Evolutionary conservation across 768 basidiomycete species (phyloP), one percentile per base, ranked within the genome.

Genomic region (Suillus variegatus): DNA sequence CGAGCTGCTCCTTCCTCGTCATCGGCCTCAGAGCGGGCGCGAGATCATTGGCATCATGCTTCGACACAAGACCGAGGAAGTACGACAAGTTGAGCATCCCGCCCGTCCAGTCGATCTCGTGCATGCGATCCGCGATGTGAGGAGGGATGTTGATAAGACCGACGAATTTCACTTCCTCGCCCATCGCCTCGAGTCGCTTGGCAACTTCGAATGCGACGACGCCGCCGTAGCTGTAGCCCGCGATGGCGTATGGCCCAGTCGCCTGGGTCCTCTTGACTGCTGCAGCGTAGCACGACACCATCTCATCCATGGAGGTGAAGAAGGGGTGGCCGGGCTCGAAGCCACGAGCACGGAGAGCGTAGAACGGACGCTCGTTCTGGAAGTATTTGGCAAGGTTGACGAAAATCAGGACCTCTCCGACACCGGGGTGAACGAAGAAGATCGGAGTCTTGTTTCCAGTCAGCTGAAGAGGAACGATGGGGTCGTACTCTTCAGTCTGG

Each of bases 401-500:
- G 70, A 82, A 82, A 56, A 80, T 75, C 6, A 79, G 69, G 9
- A 80, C 72, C 49, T 79, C 81, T 16, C 81, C 82, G 3, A 81
- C 78, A 68, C 81, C 81, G 0, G 81, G 80, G 67, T 82, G 81
- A 22, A 82, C 74, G 68, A 82, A 76, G 69, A 81, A 82, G 43
- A 82, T 70, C 0, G 81, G 81, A 0, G 82, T 78, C 70, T 80
- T 81, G 57, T 71, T 67, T 0, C 81, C 81, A 0, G 74, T 69
- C 10, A 78, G 66, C 38, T 80, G 74, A n/a, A 82, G 75, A 4
- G 79, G 79, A 20, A 82, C 76, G 22, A 82, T 72, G 18, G 81
- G 81, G 40, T 80, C 76, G 63, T 82, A 82, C 38, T 73, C 74
- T 16, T 73, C 70, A 3, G 49, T 62, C 44, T 41, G 60, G 1